Evolutionary conservation across 1,284 basidiomycete genomes (phyloP).

Genomic region (Flammula alnicola): DNA sequence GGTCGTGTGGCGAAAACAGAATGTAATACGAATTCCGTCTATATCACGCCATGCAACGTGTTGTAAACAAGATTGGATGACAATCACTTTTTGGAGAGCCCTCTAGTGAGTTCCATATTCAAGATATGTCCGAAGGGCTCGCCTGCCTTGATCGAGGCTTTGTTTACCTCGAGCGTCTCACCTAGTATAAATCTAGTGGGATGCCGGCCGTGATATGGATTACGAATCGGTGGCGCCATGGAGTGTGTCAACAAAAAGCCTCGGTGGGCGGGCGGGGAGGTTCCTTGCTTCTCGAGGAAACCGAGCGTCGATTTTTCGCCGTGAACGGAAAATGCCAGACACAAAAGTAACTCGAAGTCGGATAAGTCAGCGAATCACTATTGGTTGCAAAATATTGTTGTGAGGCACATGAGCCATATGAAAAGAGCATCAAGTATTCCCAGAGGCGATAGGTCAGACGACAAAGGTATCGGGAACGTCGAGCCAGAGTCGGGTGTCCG

Average conservation of each 20-base stretch:
- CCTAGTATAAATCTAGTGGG: background rate
- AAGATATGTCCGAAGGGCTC: slow-evolving; percentile 1
- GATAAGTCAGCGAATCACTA: slow-evolving; percentile 17
- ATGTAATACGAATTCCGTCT: too few relatives aligned
- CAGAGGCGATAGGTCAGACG: slow-evolving; percentile 24
- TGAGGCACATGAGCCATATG: slow-evolving; percentile 15
- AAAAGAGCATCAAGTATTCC: slow-evolving; percentile 15
- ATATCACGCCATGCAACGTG: too few relatives aligned
- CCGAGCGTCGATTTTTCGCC: slow-evolving; percentile 19
- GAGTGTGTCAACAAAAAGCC: slow-evolving; percentile 6
- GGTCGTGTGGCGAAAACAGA: slow-evolving; percentile 2
- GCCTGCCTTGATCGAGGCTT: slow-evolving; percentile 10
- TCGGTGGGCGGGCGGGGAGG: slow-evolving; percentile 12
- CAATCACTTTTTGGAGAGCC: too few relatives aligned
- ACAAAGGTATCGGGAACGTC: slow-evolving; percentile 16
- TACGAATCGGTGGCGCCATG: slow-evolving; percentile 3
- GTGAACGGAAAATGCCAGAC: slow-evolving; percentile 16
- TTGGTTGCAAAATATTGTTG: slow-evolving; percentile 15
- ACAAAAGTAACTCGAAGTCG: slow-evolving; percentile 11
- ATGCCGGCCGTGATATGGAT: slow-evolving; percentile 4
- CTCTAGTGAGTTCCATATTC: too few relatives aligned
- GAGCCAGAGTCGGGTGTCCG: slow-evolving; percentile 17
- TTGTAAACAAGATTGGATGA: too few relatives aligned
- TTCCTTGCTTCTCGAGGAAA: slow-evolving; percentile 23
- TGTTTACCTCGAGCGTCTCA: slow-evolving; percentile 6